Evolutionary conservation across 2,329 filamentous ascomycete species (phyloP).

Genomic region (Botrytis medusae): DNA sequence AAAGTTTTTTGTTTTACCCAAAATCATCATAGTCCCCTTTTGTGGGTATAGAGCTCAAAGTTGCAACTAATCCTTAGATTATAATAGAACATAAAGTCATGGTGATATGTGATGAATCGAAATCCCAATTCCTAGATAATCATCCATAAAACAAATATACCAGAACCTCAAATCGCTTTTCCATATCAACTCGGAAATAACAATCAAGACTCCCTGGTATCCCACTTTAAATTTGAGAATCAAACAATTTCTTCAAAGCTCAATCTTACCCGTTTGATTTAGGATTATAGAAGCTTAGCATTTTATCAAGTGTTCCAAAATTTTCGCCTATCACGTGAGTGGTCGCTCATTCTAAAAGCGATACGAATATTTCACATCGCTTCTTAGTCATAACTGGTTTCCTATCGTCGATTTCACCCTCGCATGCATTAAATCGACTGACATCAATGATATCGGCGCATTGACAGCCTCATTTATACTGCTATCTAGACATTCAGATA

Average conservation of each 20-base stretch:
- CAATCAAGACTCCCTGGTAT: background rate
- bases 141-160: background rate
- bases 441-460: no score
- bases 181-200: background rate
- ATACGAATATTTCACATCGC: background rate
- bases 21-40: background rate
- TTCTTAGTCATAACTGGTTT: no score
- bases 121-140: background rate
- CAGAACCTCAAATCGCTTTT: background rate
- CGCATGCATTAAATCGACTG: no score
- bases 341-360: background rate
- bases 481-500: no score
- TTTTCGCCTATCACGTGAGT: background rate
- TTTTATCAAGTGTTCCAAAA: background rate
- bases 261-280: background rate
- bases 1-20: background rate
- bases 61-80: background rate
- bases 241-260: accelerated
- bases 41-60: background rate
- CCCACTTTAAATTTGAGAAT: background rate
- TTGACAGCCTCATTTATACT: no score
- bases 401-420: no score
- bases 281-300: background rate
- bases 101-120: background rate
- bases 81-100: accelerated